Evolutionary conservation across 176 grass and related monocot species (phyloP).

Genomic region (Guadua angustifolia): DNA sequence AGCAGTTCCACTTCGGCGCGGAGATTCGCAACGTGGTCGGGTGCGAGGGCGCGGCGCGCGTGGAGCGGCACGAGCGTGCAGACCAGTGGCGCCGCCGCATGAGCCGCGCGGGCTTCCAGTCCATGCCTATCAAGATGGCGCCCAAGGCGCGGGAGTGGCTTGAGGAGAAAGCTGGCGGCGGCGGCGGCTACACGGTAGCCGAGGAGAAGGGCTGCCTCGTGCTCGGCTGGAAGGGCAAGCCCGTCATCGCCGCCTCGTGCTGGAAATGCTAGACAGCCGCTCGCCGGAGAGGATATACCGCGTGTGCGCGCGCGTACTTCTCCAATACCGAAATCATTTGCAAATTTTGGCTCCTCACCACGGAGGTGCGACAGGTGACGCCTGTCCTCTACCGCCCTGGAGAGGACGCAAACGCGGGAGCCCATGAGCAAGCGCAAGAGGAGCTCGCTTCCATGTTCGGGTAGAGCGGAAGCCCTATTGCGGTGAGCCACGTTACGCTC

Average conservation of each 20-base stretch:
- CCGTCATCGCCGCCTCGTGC: slow-evolving; percentile 62
- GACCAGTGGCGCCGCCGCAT: slow-evolving; percentile 80
- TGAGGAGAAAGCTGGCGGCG: slow-evolving; percentile 37
- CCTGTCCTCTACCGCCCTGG: too few relatives aligned
- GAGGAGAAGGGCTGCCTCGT: slow-evolving; percentile 74
- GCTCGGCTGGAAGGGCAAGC: slow-evolving; percentile 76
- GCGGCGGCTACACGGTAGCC: slow-evolving; percentile 55
- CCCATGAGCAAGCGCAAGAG: too few relatives aligned
- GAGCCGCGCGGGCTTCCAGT: slow-evolving; percentile 75
- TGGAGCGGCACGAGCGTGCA: slow-evolving; percentile 77
- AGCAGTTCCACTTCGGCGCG: slow-evolving; percentile 74
- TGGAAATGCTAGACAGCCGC: slow-evolving; percentile 60
- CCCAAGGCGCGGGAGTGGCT: slow-evolving; percentile 64
- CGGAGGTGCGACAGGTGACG: too few relatives aligned
- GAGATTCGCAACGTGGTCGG: slow-evolving; percentile 84
- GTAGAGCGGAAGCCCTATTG: too few relatives aligned
- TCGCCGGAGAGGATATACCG: neutral
- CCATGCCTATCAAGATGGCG: slow-evolving; percentile 61
- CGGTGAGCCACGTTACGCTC: too few relatives aligned
- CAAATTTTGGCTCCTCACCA: too few relatives aligned
- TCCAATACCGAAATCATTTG: too few relatives aligned
- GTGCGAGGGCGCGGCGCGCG: slow-evolving; percentile 75
- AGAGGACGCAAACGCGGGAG: too few relatives aligned
- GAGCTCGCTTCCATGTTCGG: too few relatives aligned
- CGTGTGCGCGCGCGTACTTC: neutral